phyloP scores from a whole-genome alignment of 1,284 basidiomycete genomes.

The Coniophora puteana region DNA sequence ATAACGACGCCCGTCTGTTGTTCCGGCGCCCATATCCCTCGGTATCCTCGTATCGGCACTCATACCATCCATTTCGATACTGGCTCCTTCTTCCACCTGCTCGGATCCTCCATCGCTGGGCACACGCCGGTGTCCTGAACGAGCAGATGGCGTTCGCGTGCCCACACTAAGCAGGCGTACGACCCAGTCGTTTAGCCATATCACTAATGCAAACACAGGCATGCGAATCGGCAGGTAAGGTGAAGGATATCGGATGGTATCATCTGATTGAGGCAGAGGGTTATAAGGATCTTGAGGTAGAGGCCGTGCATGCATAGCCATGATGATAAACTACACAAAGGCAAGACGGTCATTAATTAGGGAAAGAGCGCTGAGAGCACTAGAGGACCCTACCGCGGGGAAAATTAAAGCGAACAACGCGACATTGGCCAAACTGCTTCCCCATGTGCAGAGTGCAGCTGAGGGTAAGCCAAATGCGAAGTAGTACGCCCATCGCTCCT shows the following conservation, averaged over 20 bases:
- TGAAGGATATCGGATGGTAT: constrained; percentile 55
- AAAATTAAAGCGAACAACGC: constrained; percentile 77
- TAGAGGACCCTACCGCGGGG: constrained; percentile 51
- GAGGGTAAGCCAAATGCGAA: constrained; percentile 77
- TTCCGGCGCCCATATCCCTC: too few relatives aligned
- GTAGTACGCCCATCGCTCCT: constrained; percentile 85
- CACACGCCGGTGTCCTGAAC: constrained; percentile 24
- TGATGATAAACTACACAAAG: constrained; percentile 64
- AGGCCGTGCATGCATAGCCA: constrained; percentile 70
- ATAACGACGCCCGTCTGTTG: too few relatives aligned
- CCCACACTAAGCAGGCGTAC: constrained; percentile 61
- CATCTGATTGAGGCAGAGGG: constrained; percentile 39
- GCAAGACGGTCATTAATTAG: constrained; percentile 5
- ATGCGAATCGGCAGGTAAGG: constrained; percentile 76
- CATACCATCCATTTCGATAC: constrained; percentile 20
- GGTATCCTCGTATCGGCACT: constrained; percentile 8
- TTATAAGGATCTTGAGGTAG: constrained; percentile 69
- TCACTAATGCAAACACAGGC: constrained; percentile 67
- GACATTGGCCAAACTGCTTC: constrained; percentile 69
- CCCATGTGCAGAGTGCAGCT: constrained; percentile 65
- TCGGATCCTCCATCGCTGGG: constrained; percentile 45
- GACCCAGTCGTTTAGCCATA: constrained; percentile 71
- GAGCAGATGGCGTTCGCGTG: constrained; percentile 26
- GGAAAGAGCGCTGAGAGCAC: constrained; percentile 14
- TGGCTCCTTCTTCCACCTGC: constrained; percentile 50